Conservation (phyloP, 2,329 filamentous ascomycete species). For the Saccharata proteae region DNA sequence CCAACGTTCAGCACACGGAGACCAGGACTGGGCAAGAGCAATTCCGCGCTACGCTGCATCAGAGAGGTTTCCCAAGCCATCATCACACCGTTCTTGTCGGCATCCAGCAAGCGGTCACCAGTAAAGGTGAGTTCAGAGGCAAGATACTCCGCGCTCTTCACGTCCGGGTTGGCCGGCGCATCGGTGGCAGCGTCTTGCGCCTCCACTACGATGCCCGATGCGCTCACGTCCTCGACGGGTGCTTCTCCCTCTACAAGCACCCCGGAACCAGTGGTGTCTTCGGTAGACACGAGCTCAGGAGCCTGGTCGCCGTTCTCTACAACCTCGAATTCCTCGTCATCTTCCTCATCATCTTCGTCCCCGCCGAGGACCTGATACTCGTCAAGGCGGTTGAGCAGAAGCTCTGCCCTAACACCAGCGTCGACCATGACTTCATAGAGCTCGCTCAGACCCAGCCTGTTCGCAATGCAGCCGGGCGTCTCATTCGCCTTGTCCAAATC, state of each 20-base stretch:
- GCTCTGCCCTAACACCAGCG: constrained; percentile 80
- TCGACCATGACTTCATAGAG: constrained; percentile 78
- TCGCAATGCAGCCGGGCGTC: constrained; percentile 81
- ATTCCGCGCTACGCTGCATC: constrained; percentile 34
- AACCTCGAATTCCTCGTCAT: constrained; percentile 27
- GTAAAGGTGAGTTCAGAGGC: constrained; percentile 36
- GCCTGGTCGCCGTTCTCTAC: constrained; percentile 17
- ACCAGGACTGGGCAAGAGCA: constrained; percentile 25
- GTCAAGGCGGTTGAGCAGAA: constrained; percentile 71
- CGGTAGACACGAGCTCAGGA: constrained; percentile 8
- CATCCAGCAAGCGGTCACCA: constrained; percentile 34
- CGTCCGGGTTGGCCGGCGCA: constrained; percentile 22
- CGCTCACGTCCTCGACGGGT: constrained; percentile 20
- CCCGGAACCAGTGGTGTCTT: constrained; percentile 4
- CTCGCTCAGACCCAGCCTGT: constrained; percentile 50
- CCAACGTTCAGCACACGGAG: constrained; percentile 38
- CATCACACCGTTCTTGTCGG: constrained; percentile 39
- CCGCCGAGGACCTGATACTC: constrained; percentile 64
- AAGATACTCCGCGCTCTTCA: constrained; percentile 24
- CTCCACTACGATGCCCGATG: constrained; percentile 18
- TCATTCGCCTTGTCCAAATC: constrained; percentile 77
- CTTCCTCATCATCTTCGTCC: constrained; percentile 38
- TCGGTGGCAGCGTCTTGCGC: constrained; percentile 23
- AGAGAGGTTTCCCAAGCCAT: constrained; percentile 41
- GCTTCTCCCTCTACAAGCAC: constrained; percentile 15